Conservation (phyloP, 768 basidiomycete species). For the Phanerochaete carnosa region DNA sequence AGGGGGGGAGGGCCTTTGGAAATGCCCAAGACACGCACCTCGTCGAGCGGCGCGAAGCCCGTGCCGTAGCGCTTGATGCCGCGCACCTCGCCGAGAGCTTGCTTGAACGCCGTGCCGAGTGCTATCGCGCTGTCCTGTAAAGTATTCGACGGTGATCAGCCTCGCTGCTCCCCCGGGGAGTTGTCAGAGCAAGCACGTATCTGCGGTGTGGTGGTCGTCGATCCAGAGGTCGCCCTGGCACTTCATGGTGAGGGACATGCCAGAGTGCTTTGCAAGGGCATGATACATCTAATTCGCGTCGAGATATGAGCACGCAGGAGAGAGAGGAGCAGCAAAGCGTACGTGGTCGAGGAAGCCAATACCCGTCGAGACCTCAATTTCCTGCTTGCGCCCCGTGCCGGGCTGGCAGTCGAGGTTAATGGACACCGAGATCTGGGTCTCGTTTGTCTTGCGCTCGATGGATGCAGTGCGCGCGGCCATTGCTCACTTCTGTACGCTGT, state of each 20-base stretch:
- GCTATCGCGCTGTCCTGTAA: conserved; percentile 88
- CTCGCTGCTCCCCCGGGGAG: not conserved
- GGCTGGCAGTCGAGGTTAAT: conserved; percentile 81
- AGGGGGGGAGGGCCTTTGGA: not conserved
- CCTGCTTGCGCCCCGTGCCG: conserved; percentile 57
- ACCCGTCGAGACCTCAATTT: conserved; percentile 85
- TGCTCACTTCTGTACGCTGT: conserved; percentile 1
- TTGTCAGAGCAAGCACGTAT: conserved; percentile 51
- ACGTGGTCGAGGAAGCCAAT: conserved; percentile 99
- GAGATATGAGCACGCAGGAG: not conserved
- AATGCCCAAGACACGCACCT: conserved; percentile 49
- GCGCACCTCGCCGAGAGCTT: conserved; percentile 90
- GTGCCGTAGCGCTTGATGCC: conserved; percentile 96
- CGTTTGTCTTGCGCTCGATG: conserved; percentile 81
- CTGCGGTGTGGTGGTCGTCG: conserved; percentile 98
- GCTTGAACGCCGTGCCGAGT: conserved; percentile 87
- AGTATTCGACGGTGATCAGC: conserved; percentile 18
- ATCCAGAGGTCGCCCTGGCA: conserved; percentile 97
- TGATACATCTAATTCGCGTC: conserved; percentile 79
- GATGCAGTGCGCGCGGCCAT: conserved; percentile 58
- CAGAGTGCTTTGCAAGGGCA: conserved; percentile 94
- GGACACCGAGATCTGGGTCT: conserved; percentile 84
- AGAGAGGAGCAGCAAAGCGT: conserved; percentile 22
- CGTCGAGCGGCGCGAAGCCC: conserved; percentile 95
- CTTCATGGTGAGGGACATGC: conserved; percentile 86